phyloP scores from a whole-genome alignment of 2,329 filamentous ascomycete species.

The Fusarium brachygibbosum region DNA sequence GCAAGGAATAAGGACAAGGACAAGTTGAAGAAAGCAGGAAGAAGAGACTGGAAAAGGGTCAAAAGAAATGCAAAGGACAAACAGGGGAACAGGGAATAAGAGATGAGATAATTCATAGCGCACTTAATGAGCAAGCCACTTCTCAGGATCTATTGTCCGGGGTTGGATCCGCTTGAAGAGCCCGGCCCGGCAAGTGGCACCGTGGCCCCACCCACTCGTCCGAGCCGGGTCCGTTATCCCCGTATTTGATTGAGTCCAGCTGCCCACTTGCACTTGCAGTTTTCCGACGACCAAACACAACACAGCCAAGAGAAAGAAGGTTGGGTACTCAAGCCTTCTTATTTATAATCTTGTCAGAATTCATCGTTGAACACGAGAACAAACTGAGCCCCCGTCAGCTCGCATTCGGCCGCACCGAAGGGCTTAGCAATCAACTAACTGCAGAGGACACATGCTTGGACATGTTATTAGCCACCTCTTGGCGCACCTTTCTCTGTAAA shows the following conservation, averaged over 20 bases:
- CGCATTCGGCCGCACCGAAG: background rate
- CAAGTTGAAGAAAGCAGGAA: background rate
- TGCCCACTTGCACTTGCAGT: conserved; percentile 1
- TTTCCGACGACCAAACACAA: background rate
- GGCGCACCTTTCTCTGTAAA: background rate
- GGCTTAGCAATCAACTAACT: conserved; percentile 12
- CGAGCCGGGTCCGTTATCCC: background rate
- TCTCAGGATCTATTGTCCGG: background rate
- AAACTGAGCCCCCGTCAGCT: background rate
- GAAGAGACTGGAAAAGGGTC: no score
- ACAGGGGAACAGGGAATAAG: background rate
- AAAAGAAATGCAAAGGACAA: background rate
- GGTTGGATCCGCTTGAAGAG: background rate
- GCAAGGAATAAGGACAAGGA: background rate
- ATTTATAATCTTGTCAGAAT: background rate
- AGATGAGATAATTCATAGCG: conserved; percentile 9
- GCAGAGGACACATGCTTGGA: background rate
- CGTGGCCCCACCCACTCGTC: conserved; percentile 4
- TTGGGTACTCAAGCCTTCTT: background rate
- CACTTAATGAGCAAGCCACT: conserved; percentile 10
- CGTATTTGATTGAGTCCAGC: background rate
- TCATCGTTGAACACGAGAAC: background rate
- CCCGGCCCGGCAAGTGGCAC: background rate
- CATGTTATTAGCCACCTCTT: background rate
- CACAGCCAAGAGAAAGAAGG: background rate